These are phyloP conservation scores for Penicillium sp. DNA, from an alignment of 2,329 filamentous ascomycete species.

Conservation along the genomic window DNA sequence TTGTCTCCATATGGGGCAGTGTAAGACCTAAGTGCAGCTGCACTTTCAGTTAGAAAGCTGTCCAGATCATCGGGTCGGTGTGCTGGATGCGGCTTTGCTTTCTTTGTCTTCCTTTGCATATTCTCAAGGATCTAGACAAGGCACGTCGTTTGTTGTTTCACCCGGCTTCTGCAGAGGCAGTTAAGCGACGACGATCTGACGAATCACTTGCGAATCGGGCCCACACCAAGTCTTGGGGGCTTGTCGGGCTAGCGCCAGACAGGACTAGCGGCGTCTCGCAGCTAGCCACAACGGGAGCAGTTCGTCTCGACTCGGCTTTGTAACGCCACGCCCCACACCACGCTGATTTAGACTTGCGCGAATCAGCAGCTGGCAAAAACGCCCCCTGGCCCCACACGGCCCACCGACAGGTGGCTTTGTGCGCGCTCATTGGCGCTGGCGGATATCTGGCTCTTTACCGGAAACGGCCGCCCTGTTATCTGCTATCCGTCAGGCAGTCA, in stretches of 20 bases:
- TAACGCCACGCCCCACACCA: neutral
- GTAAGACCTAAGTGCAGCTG: too few relatives aligned
- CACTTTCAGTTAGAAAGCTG: too few relatives aligned
- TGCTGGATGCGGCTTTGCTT: too few relatives aligned
- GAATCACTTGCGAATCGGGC: slow-evolving; percentile 1
- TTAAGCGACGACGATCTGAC: neutral
- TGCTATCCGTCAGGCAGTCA: too few relatives aligned
- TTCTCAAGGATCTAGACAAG: neutral
- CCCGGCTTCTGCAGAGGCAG: too few relatives aligned
- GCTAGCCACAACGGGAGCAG: slow-evolving; percentile 1
- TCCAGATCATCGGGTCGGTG: too few relatives aligned
- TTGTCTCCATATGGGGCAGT: too few relatives aligned
- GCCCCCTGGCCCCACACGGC: too few relatives aligned
- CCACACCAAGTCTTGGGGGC: neutral
- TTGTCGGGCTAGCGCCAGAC: neutral
- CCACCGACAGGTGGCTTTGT: too few relatives aligned
- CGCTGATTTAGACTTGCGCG: neutral
- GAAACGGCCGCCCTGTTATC: neutral
- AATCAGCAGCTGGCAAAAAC: neutral
- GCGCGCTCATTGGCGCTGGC: too few relatives aligned
- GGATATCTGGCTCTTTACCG: neutral
- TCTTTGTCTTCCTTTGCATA: too few relatives aligned
- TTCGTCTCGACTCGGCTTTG: neutral
- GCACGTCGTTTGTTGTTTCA: neutral
- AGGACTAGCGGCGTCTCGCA: neutral